Conservation (phyloP, 1,139 yeast species). For the Suhomyces anneliseae region DNA sequence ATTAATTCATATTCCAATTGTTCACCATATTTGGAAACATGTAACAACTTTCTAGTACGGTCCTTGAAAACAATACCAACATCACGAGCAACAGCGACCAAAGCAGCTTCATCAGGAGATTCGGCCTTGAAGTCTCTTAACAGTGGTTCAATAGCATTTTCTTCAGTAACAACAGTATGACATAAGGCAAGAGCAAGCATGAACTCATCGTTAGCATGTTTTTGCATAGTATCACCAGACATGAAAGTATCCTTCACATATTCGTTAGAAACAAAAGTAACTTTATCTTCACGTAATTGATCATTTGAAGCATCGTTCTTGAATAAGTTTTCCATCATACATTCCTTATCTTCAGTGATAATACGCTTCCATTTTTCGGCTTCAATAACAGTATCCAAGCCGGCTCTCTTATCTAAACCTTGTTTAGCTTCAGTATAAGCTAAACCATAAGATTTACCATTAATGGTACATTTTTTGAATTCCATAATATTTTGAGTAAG, state of each 20-base stretch:
- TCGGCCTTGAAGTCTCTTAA: conserved; percentile 76
- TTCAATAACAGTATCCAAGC: conserved; percentile 74
- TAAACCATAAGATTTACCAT: conserved; percentile 85
- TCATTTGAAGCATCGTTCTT: conserved; percentile 47
- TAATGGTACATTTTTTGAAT: conserved; percentile 87
- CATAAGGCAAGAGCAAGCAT: conserved; percentile 89
- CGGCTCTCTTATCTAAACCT: conserved; percentile 86
- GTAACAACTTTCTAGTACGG: conserved; percentile 69
- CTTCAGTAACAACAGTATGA: conserved; percentile 87
- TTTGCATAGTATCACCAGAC: conserved; percentile 52
- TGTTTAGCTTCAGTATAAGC: conserved; percentile 97
- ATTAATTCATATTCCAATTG: conserved; percentile 70
- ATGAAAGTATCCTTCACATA: conserved; percentile 39
- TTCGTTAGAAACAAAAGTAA: conserved; percentile 79
- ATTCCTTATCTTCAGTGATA: conserved; percentile 61
- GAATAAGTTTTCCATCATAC: conserved; percentile 61
- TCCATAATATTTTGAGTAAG: conserved; percentile 97
- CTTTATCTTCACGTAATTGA: conserved; percentile 60
- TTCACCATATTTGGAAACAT: conserved; percentile 73
- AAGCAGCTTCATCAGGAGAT: conserved; percentile 98
- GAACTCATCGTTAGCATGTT: conserved; percentile 67
- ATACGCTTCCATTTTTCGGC: conserved; percentile 58
- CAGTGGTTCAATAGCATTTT: conserved; percentile 55
- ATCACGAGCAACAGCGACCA: conserved; percentile 91
- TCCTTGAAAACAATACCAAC: conserved; percentile 80